Evolutionary conservation across 495 filamentous ascomycete genomes (phyloP), one percentile per base, ranked within the genome.

Genomic region (Xylaria flabelliformis): DNA sequence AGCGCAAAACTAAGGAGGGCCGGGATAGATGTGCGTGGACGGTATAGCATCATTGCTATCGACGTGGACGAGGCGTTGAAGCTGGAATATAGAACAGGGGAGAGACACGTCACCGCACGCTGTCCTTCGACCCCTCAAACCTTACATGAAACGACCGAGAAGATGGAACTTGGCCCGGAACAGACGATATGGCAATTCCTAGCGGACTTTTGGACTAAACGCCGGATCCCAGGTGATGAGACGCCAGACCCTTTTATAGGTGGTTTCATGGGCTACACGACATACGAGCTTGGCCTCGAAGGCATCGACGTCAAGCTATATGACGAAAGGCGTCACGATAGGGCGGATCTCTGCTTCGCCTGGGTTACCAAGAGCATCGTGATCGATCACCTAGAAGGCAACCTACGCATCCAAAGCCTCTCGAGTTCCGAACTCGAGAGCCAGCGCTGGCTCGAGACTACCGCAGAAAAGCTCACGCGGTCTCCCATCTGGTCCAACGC

Each of bases 251-350:
- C 95, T 85, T 99, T 99, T 76, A 91, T 94, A 83, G 95, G 95
- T 55, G 95, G 95, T 0, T 90, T 98, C 62, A 88, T 98, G 80
- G 96, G 96, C 0, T 97, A 92, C 76, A 91, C 94, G 58, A 93
- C 93, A 1, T 98, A 98, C 73, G 95, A 99, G 77, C 86, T 94
- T 62, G 93, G 94, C 0, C 83, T 98, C 0, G 78, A 86, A 32
- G 85, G 86, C 4, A 89, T 94, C 39, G 83, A 80, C 42, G 82
- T 93, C 29, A 66, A 77, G 0, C 76, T 67, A 24, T 64, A 69
- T 19, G 73, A 76, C n/a, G 74, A 72, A 34, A 77, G 71, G n/a
- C 51, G 44, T n/a, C 83, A 85, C n/a, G 75, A 83, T 67, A 84
- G 86, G 0, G 90, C 93, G 0, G 95, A 97, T 80, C 83, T 95